Conservation (phyloP, 805 yeast genomes). For the Sugiyamaella americana region DNA sequence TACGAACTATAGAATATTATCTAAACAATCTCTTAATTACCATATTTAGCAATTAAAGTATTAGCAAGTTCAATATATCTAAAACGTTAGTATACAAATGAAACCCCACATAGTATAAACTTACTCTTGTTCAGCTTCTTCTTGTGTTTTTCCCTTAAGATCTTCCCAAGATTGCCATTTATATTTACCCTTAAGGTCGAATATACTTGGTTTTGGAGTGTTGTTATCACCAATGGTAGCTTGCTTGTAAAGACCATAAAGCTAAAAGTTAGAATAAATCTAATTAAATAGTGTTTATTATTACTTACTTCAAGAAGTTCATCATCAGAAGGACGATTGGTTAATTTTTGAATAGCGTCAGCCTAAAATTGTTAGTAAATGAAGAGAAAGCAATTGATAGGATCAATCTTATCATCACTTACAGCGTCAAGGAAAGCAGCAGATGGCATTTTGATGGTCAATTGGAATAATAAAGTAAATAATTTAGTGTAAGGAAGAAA, state of each 20-base stretch:
- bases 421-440: conserved; percentile 34
- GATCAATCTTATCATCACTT: conserved; percentile 5
- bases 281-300: not conserved
- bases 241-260: conserved; percentile 93
- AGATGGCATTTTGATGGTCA: conserved; percentile 39
- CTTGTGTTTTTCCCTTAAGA: conserved; percentile 77
- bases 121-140: conserved; percentile 78
- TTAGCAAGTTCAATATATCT: conserved; percentile 33
- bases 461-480: too few species aligned
- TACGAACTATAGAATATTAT: too few species aligned
- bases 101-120: conserved; percentile 12
- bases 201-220: conserved; percentile 82
- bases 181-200: conserved; percentile 91
- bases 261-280: conserved; percentile 21
- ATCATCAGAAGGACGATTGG: conserved; percentile 76
- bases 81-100: conserved; percentile 1
- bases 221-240: conserved; percentile 93
- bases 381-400: conserved; percentile 1
- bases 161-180: conserved; percentile 98
- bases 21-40: not conserved
- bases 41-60: conserved; percentile 20
- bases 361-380: conserved; percentile 45
- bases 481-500: too few species aligned
- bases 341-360: conserved; percentile 65
- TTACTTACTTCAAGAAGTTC: conserved; percentile 56